Evolutionary conservation across 179 eudicot genomes (phyloP), one percentile per base, ranked within the genome.

Genomic region (Beta lomatogona): DNA sequence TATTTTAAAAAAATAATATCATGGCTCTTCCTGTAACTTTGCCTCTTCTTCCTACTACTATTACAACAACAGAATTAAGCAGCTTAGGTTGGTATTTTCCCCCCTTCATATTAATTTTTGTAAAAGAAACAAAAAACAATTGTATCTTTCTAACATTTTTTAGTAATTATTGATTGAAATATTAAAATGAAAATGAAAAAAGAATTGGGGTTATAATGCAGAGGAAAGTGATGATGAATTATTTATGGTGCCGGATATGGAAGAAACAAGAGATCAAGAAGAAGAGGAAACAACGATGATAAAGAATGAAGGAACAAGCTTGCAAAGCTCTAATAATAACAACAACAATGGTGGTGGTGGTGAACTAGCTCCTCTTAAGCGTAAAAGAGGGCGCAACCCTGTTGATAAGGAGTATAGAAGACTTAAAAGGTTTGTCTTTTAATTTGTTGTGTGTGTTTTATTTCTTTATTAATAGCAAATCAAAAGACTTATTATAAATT

Each of bases 211-310:
- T 7, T 7, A 6, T 59, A 53, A 46, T 79, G 80, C 70, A 82
- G 86, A 88, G 36, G 91, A 89, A 11, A 89, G 91, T 75, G 91
- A 89, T 78, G 91, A 89, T 48, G 91, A 89, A 75, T 18, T 87
- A 78, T 89, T 89, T 57, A 89, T 81, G 82, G 91, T 89, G 64
- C 91, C 91, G 16, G 87, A 87, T 59, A 44, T 89, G 81, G 91
- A 87, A 66, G 81, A 59, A 14, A 50, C 36, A 22, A 46, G 18
- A 14, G 84, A 77, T 54, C 83, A 82, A 6, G n/a, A 21, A 19
- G 84, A 77, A 54, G 83, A 82, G 12, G 21, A 28, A n/a, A 54
- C 25, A 12, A 77, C 77, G 57, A 71, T 44, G 9, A 54, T 10
- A 67, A 77, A 78, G 58, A 66, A 77, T 65, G 86, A 74, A 46